Evolutionary conservation across 2,329 filamentous ascomycete species (phyloP), one percentile per base, ranked within the genome.

Genomic region (Colletotrichum noveboracense): DNA sequence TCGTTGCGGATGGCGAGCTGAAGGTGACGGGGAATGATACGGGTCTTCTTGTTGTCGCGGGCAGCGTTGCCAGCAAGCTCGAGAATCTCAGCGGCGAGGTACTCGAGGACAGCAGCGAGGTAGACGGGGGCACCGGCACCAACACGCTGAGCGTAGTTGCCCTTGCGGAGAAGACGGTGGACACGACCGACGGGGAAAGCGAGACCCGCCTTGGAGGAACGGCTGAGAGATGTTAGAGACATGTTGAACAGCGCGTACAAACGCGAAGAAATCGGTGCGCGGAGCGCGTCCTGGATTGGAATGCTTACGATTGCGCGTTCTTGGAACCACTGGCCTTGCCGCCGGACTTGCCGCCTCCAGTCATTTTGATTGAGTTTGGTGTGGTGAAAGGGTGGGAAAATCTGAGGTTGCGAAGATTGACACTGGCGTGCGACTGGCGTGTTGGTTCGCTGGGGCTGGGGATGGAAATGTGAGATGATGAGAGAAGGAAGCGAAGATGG

Each of bases 21-120:
- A 64, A 99, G 93, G 89, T 99, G 97, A 88, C 97, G 96, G 80
- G 97, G 97, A 77, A 98, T 99, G 90, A 99, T 99, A 94, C 97
- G 96, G 79, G 96, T 99, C 94, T 98, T 98, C 95, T 99, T 99
- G 94, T 98, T 98, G 90, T 99, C 97, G 83, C 97, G 96, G 79
- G 97, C 97, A 83, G 97, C 97, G 88, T 99, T 99, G 83, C 97
- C 97, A 87, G 97, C 97, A 89, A 99, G 90, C 90, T 99, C 97
- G 84, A 99, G 96, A 82, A 99, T 98, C 91, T 99, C 97, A 80
- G 97, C 97, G 81, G 97, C 96, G 76, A 99, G 94, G 87, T 99
- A 99, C 90, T 99, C 97, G 66, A 99, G 95, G 71, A 99, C 97
- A 72, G 96, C 96, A 80, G 96, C 96, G 79, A 98, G 94, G 87